Conservation (phyloP, 2,329 filamentous ascomycete species). For the Sarocladiaceae sp. region DNA sequence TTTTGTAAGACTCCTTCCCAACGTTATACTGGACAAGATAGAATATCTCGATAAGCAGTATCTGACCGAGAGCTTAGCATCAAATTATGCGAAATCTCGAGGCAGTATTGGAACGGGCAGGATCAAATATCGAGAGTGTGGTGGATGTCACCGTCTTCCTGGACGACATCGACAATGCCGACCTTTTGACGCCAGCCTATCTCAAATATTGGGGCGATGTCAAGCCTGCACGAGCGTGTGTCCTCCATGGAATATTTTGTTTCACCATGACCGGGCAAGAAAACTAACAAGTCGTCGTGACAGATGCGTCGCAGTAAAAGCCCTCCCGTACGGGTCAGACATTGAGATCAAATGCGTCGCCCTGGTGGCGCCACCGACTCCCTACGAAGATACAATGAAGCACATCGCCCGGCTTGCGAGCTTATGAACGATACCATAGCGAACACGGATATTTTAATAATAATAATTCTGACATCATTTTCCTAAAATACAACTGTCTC, state of each 20-base stretch:
- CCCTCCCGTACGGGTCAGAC: neutral
- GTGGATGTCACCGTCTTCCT: neutral
- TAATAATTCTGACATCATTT: no score
- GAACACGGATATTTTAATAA: no score
- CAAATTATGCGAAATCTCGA: neutral
- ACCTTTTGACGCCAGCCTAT: neutral
- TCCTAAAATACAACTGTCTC: no score
- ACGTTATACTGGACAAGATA: no score
- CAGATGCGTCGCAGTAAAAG: neutral
- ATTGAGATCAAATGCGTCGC: neutral
- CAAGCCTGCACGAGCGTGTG: neutral
- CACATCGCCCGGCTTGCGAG: no score
- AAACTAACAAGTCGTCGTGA: neutral
- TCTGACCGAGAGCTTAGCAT: neutral
- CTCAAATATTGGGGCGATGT: neutral
- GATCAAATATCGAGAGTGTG: neutral
- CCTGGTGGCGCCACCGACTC: neutral
- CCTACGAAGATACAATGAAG: neutral
- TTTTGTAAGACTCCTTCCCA: neutral
- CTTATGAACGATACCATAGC: no score
- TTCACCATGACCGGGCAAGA: neutral
- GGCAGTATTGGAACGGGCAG: neutral
- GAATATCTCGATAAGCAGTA: no score
- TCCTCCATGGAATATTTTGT: no score
- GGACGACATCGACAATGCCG: neutral